Base-by-base conservation (phyloP, 805 yeast species). In the Saccharomycopsis synnaedendra region DNA sequence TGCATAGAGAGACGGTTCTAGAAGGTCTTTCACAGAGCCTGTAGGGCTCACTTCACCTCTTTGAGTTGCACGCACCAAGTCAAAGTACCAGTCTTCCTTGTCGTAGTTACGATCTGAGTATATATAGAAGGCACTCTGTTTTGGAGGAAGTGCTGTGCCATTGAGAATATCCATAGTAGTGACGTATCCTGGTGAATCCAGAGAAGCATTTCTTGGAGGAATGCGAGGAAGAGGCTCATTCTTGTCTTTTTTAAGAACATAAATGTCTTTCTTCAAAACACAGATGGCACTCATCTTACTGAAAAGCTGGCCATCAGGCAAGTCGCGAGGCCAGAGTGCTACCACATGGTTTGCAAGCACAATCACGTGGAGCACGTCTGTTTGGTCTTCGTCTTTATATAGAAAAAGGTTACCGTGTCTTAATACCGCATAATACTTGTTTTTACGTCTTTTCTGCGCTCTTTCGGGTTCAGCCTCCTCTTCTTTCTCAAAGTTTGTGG, bases 61-160 rank as follows among this genome's bases (percentile, higher is more conserved):
- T 51, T 82, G 83, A 0, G 90, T 75, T 1, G 94, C 94, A 48
- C 81, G 70, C n/a, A 90, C 70, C 47, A 93, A 67, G 0, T 85
- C 80, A 63, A 87, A 88, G 60, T 90, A 93, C 84, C 96, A 81
- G 60, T 90, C 96, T 62, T 93, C 98, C 58, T 90, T 90, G 42
- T 82, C 88, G 48, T 73, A 73, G 55, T 88, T 86, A 43, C 78
- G 72, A 55, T 87, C 95, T 41, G 82, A 75, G 61, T 87, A 85
- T 3, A 90, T 63, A 61, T 74, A 90, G 56, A 75, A 75, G 7
- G 61, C 47, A 1, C 69, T 58, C 4, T 58, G 59, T 39, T 58
- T 60, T 27, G 74, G 72, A 4, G 70, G 64, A 1, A 29, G 47
- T 35, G 55, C 60, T 8, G 59, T 54, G 8, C 52, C 52, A 38